Conservation (phyloP, 2,329 filamentous ascomycete species). For the Sclerotinia trifoliorum region DNA sequence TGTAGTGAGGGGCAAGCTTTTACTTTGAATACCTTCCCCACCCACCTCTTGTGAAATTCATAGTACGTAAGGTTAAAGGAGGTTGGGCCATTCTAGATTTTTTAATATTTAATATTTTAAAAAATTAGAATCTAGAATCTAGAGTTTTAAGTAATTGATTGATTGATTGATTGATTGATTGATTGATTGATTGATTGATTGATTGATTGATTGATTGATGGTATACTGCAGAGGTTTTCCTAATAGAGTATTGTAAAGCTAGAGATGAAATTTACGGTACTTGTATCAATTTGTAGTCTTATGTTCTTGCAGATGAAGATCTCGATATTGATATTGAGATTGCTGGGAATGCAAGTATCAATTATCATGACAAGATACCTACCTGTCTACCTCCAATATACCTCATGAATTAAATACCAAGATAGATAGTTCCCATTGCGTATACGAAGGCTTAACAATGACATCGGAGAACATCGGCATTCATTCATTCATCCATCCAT, state of each 20-base stretch:
- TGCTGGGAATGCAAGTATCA: not conserved
- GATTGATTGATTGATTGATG: too few relatives aligned
- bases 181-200: too few relatives aligned
- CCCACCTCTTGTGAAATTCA: not conserved
- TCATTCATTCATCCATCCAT: not conserved
- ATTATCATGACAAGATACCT: not conserved
- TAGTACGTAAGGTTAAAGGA: too few relatives aligned
- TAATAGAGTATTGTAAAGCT: not conserved
- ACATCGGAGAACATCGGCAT: slow-evolving; percentile 11
- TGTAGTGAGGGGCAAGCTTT: not conserved
- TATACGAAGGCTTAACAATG: not conserved
- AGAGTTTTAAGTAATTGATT: too few relatives aligned
- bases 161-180: too few relatives aligned
- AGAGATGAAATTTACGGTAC: not conserved
- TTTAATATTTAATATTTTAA: too few relatives aligned
- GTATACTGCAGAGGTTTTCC: not conserved
- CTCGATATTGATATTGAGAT: too few relatives aligned
- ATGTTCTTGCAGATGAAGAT: too few relatives aligned
- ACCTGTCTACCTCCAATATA: not conserved
- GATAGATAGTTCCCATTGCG: not conserved
- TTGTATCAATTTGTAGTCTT: too few relatives aligned
- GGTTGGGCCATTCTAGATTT: too few relatives aligned
- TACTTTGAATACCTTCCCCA: not conserved
- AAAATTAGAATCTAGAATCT: too few relatives aligned
- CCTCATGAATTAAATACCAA: not conserved